These are phyloP conservation scores for Phialemoniopsis sp. DNA, from an alignment of 2,329 filamentous ascomycete genomes.

Conservation along the genomic window DNA sequence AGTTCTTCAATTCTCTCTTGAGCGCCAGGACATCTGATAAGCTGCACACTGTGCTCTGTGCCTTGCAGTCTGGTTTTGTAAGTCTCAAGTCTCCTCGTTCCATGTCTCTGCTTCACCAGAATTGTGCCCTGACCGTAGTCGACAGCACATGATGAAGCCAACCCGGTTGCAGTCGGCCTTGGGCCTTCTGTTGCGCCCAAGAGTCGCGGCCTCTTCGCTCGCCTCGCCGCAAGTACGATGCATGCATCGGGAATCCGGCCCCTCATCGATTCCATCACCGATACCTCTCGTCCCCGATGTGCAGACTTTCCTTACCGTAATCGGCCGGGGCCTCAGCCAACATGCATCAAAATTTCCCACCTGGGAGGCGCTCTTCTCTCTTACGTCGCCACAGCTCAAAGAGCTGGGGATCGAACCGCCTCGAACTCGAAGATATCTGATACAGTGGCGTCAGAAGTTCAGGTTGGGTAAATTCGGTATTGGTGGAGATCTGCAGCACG, in stretches of 20 bases:
- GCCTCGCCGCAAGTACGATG: slow-evolving; percentile 30
- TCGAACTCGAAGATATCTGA: slow-evolving; percentile 75
- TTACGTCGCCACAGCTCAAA: slow-evolving; percentile 72
- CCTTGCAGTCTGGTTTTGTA: no score
- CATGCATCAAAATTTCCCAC: slow-evolving; percentile 83
- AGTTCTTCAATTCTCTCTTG: no score
- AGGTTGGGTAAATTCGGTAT: slow-evolving; percentile 72
- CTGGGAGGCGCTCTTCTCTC: slow-evolving; percentile 86
- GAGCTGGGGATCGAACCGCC: slow-evolving; percentile 85
- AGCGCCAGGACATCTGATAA: no score
- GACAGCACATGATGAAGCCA: slow-evolving; percentile 6
- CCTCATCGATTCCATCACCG: slow-evolving; percentile 54
- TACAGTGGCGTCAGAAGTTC: slow-evolving; percentile 86
- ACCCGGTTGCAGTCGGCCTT: neutral
- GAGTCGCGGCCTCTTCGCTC: slow-evolving; percentile 19
- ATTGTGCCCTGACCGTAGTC: neutral
- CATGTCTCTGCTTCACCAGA: no score
- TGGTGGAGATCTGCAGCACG: slow-evolving; percentile 76
- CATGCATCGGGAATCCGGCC: slow-evolving; percentile 34
- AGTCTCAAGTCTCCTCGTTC: no score
- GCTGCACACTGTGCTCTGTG: no score
- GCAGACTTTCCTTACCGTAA: slow-evolving; percentile 80
- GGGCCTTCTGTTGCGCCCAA: slow-evolving; percentile 1
- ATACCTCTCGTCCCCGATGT: slow-evolving; percentile 86
- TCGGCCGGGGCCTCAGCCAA: slow-evolving; percentile 79